phyloP scores from a whole-genome alignment of 2,329 filamentous ascomycete genomes.

The Phialophora macrospora region DNA sequence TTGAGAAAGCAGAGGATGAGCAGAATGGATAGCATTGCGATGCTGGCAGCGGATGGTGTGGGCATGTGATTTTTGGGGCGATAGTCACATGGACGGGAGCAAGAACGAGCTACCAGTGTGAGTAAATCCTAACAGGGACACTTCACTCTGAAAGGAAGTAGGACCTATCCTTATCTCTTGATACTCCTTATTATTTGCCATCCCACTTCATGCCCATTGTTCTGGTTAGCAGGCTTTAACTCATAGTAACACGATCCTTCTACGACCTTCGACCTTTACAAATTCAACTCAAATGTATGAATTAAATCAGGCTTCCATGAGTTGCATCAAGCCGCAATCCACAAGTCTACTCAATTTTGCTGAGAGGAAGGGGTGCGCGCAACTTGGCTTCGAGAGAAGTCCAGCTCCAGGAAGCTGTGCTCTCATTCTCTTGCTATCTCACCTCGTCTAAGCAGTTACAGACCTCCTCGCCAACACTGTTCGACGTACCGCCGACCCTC shows the following conservation, averaged over 20 bases:
- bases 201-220: not conserved
- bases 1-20: constrained; percentile 28
- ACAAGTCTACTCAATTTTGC: no score
- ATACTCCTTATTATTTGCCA: not conserved
- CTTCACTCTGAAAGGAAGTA: not conserved
- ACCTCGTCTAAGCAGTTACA: no score
- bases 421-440: no score
- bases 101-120: not conserved
- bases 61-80: constrained; percentile 28
- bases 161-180: not conserved
- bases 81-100: not conserved
- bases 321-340: not conserved
- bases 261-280: not conserved
- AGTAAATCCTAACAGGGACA: not conserved
- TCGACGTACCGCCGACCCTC: not conserved
- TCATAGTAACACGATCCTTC: not conserved
- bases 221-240: not conserved
- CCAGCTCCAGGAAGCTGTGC: no score
- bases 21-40: constrained; percentile 39
- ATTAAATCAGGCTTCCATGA: not conserved
- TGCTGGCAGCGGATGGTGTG: constrained; percentile 37
- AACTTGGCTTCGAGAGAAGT: no score
- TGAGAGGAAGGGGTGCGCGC: no score
- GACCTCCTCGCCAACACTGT: no score
- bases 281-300: not conserved